Percentiles rank a stretch among this genome's conserved stretches.
phyloP scores from a whole-genome alignment of 768 basidiomycete genomes.

The Neoboletus magnificus region DNA sequence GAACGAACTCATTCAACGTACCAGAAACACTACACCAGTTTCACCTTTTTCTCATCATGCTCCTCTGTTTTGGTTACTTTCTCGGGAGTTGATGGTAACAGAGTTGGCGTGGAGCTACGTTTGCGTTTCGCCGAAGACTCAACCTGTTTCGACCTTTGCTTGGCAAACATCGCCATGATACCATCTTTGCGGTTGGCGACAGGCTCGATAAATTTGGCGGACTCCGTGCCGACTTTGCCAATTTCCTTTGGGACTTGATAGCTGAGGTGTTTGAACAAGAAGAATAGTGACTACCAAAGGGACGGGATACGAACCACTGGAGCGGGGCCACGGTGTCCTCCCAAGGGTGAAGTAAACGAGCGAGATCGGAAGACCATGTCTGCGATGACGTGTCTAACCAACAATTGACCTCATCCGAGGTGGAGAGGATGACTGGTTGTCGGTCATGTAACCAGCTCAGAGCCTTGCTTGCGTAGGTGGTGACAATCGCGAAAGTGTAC shows the following conservation, averaged over 20 bases:
- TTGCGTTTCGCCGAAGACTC: constrained; percentile 26
- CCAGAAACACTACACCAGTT: constrained; percentile 3
- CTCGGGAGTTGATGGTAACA: background rate
- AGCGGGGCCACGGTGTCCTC: constrained; percentile 48
- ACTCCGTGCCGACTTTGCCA: constrained; percentile 86
- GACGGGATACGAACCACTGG: constrained; percentile 54
- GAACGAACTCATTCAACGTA: background rate
- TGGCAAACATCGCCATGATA: constrained; percentile 78
- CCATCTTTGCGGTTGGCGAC: constrained; percentile 78
- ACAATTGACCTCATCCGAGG: constrained; percentile 50
- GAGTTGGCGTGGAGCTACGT: constrained; percentile 20
- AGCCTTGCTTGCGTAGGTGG: constrained; percentile 67
- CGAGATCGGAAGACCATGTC: constrained; percentile 61
- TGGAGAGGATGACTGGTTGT: constrained; percentile 76
- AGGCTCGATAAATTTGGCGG: constrained; percentile 77
- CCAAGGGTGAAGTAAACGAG: constrained; percentile 59
- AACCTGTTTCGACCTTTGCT: constrained; percentile 41
- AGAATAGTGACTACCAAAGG: background rate
- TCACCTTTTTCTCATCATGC: constrained; percentile 21
- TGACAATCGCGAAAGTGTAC: constrained; percentile 89
- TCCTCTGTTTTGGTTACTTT: constrained; percentile 8
- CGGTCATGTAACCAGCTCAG: constrained; percentile 90
- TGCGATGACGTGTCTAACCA: constrained; percentile 83
- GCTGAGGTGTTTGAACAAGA: constrained; percentile 37
- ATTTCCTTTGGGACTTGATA: constrained; percentile 89